Base-by-base conservation (phyloP, 1,284 basidiomycete genomes). In the Leccinum solheimii region DNA sequence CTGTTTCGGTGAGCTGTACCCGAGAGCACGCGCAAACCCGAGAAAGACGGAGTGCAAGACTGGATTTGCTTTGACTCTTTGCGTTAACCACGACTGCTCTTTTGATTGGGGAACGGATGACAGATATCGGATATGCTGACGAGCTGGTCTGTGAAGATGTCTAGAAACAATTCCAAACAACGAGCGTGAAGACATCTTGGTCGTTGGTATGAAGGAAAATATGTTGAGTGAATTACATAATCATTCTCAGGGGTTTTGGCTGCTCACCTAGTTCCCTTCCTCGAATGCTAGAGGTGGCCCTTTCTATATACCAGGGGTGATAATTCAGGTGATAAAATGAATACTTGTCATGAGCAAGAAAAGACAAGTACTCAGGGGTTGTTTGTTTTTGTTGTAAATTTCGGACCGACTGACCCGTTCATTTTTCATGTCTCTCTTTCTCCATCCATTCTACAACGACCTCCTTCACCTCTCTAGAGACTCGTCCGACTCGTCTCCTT, bases 1-100 rank as follows among this genome's bases (percentile, higher is more conserved):
- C 66, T 90, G 87, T 66, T 82, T 85, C 1, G 83, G 77, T 62
- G 80, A 85, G 1, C 82, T 81, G 64, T 89, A 90, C 0, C 90
- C 90, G 5, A 91, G 74, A 11, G 79, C 62, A 36, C 79, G 80
- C 6, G 83, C 81, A 34, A 88, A 26, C 0, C 72, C 75, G 19
- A 86, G 66, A 69, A 91, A 87, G 26, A 79, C 66, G n/a, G 75
- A 74, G 67, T 77, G 79, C 1, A 83, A 78, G 16, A 71, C 66
- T 0, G 87, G 86, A 10, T 83, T 86, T 40, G 79, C 72, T 65
- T 80, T 79, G 48, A 91, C 76, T 68, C 80, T 78, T 32, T 77
- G 79, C 5, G 88, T 84, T 51, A 91, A 75, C 88, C 89, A 90
- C 64, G 81, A 73, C 58, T 71, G 74, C 11, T 63, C 57, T 45